Conservation (phyloP, 2,329 filamentous ascomycete genomes). For the Lecanoromycetidae sp. region DNA sequence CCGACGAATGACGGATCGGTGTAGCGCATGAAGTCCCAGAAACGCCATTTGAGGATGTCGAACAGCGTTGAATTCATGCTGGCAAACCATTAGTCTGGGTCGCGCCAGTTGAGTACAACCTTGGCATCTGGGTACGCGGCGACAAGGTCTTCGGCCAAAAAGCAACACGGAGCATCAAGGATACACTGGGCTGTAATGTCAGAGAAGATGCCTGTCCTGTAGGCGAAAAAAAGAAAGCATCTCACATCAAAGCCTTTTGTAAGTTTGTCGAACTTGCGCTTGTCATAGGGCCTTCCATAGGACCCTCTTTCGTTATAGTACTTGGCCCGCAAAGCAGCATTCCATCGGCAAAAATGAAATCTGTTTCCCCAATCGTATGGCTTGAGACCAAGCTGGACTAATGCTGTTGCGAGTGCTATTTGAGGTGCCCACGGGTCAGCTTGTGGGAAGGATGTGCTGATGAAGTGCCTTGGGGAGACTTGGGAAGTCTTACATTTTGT, state of each 20-base stretch:
- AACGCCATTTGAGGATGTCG: not conserved
- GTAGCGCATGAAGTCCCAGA: too few relatives aligned
- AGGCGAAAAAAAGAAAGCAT: too few relatives aligned
- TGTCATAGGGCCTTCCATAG: too few relatives aligned
- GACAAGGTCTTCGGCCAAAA: constrained; percentile 21
- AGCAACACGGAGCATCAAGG: constrained; percentile 13
- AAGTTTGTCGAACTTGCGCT: too few relatives aligned
- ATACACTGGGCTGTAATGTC: constrained; percentile 13
- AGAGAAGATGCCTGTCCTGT: constrained; percentile 16
- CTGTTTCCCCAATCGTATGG: too few relatives aligned
- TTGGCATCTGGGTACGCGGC: constrained; percentile 22
- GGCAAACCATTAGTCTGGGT: constrained; percentile 21
- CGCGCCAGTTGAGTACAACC: constrained; percentile 20
- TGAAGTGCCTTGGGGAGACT: not conserved
- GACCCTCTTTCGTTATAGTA: not conserved
- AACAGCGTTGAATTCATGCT: constrained; percentile 7
- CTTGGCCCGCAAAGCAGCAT: not conserved
- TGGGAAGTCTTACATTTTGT: constrained; percentile 9
- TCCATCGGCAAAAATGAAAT: not conserved
- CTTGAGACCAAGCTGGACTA: too few relatives aligned
- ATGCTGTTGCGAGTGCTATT: not conserved
- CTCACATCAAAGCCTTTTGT: too few relatives aligned
- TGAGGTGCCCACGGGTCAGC: constrained; percentile 3
- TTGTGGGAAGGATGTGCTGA: not conserved
- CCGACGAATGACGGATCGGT: not conserved